Evolutionary conservation across 2,329 filamentous ascomycete species (phyloP), one percentile per base, ranked within the genome.

Genomic region (Aaosphaeria pasadenensis): DNA sequence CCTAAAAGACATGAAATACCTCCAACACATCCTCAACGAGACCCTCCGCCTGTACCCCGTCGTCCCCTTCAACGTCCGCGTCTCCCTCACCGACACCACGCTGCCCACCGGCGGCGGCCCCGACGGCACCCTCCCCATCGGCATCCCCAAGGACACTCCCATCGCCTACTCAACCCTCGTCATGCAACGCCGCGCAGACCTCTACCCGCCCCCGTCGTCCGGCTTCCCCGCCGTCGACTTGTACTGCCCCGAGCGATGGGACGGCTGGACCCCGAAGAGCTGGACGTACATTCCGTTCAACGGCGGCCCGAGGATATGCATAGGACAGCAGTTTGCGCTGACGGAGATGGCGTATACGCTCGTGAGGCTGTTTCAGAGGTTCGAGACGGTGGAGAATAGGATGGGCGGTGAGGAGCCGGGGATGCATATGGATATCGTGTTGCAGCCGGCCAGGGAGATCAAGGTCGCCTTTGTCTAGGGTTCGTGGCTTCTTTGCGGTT

Each of bases 1-100:
- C 63, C 78, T 96, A 50, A 96, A 95, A 76, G 79, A 79, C 55
- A 95, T 96, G 90, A 86, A 87, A 60, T 96, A 92, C 67, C 81
- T 69, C 5, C 60, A 65, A 39, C 63, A 69, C 48, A 59, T 69
- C 31, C 41, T 71, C 1, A 68, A 70, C 52, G 66, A 69, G 42
- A 62, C 61, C 1, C 62, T 79, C 5, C 71, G 76, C 7, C 61
- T 78, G 13, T 78, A 77, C 52, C 76, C 76, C 2, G 70, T 75
- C 4, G 75, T 78, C 3, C 76, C 76, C 1, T 77, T 72, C 66
- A 78, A 79, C 55, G 69, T 77, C 24, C 74, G 76, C 41, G 58
- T 75, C 6, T 69, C 76, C 0, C 65, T 78, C 2, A 62, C 67
- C 13, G 75, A 78, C 53, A 77, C 75, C 5, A 76, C 75, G 5